Evolutionary conservation across 768 basidiomycete genomes (phyloP).

Genomic region (Hygrocybe punicea): DNA sequence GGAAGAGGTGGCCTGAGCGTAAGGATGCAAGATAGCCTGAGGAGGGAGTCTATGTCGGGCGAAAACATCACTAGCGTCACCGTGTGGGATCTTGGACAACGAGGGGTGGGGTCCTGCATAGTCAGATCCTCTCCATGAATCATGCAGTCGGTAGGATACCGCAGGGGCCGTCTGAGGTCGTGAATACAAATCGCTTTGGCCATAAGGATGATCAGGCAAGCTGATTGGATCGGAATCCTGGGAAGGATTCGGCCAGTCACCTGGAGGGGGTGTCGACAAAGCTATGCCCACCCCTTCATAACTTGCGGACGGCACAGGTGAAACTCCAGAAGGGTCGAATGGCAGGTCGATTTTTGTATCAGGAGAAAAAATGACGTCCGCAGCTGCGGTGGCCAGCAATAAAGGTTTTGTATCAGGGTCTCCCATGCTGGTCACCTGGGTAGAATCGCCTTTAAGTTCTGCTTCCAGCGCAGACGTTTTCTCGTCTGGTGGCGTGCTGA

Average conservation of each 20-base stretch:
- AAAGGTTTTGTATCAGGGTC: conserved; percentile 39
- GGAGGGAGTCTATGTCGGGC: conserved; percentile 38
- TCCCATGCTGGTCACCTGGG: conserved; percentile 41
- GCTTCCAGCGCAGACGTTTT: conserved; percentile 36
- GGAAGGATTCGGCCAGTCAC: conserved; percentile 10
- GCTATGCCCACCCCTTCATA: conserved; percentile 35
- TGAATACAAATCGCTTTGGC: conserved; percentile 39
- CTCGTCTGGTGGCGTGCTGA: conserved; percentile 16
- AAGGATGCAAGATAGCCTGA: conserved; percentile 43
- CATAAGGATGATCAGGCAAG: conserved; percentile 49
- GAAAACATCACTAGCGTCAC: conserved; percentile 25
- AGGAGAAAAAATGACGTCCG: background rate
- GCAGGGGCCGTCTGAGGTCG: conserved; percentile 15
- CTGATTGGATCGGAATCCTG: conserved; percentile 31
- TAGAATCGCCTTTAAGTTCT: conserved; percentile 39
- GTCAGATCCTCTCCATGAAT: conserved; percentile 21
- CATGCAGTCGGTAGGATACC: conserved; percentile 8
- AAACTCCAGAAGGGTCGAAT: conserved; percentile 8
- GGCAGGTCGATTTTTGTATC: background rate
- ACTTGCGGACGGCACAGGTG: conserved; percentile 28
- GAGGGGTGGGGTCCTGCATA: conserved; percentile 39
- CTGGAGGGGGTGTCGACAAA: conserved; percentile 35
- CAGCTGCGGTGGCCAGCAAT: background rate
- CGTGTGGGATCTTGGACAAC: conserved; percentile 7
- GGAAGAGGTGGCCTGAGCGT: conserved; percentile 35